A percentile compares a stretch with the other conserved stretches of the same genome.
phyloP scores from a whole-genome alignment of 257 asterid genomes.

The Solanum pinnatisectum region DNA sequence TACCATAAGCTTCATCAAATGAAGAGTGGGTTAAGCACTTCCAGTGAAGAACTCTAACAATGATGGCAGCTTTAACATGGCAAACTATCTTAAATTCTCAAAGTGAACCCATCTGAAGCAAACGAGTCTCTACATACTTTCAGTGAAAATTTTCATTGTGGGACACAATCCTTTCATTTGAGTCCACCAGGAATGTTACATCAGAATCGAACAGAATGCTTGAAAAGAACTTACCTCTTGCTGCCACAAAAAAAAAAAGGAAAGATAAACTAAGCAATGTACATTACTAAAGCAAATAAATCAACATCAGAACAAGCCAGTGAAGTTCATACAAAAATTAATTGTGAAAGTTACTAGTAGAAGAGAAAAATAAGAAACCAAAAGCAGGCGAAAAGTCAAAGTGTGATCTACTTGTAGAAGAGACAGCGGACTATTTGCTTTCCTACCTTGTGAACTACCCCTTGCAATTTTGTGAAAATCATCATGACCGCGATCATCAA shows the following conservation, averaged over 20 bases:
- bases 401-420: neutral
- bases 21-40: conserved; percentile 81
- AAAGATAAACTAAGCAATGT: conserved; percentile 15
- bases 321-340: neutral
- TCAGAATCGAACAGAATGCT: conserved; percentile 76
- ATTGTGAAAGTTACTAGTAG: neutral
- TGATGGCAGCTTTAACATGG: conserved; percentile 84
- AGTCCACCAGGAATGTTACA: conserved; percentile 72
- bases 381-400: neutral
- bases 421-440: neutral
- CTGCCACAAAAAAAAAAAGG: conserved; percentile 51
- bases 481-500: conserved; percentile 73
- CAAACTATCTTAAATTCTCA: conserved; percentile 59
- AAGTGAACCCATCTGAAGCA: conserved; percentile 55
- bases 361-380: neutral
- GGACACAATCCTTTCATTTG: conserved; percentile 53
- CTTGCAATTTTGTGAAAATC: conserved; percentile 59
- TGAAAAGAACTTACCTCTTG: conserved; percentile 99
- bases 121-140: conserved; percentile 60
- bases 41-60: conserved; percentile 59
- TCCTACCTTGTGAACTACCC: conserved; percentile 81
- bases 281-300: neutral
- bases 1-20: conserved; percentile 97
- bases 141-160: conserved; percentile 40
- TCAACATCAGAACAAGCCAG: neutral